These are phyloP conservation scores for Paradendryphiella salina DNA, from an alignment of 2,329 filamentous ascomycete genomes.

Conservation along the genomic window DNA sequence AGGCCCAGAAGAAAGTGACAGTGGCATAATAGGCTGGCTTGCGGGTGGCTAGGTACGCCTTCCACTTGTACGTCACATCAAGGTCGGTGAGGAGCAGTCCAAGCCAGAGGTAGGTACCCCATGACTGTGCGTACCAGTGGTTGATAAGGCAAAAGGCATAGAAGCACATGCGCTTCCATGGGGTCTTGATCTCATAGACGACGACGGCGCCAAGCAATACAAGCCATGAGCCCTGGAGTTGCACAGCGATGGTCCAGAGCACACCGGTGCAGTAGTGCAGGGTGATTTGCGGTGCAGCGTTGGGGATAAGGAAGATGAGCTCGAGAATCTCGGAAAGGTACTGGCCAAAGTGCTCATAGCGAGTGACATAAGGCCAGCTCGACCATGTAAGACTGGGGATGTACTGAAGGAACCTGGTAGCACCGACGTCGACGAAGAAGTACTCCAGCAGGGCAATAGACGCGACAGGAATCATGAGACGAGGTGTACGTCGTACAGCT, in stretches of 20 bases:
- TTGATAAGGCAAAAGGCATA: conserved; percentile 51
- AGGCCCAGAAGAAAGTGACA: conserved; percentile 36
- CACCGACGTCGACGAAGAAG: conserved; percentile 52
- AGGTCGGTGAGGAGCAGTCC: conserved; percentile 53
- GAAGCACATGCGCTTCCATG: conserved; percentile 53
- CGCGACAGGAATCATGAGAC: conserved; percentile 53
- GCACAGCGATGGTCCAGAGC: conserved; percentile 56
- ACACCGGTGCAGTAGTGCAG: conserved; percentile 56
- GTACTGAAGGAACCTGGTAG: conserved; percentile 50
- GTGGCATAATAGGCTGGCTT: conserved; percentile 46
- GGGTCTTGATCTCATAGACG: conserved; percentile 51
- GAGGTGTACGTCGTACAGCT: conserved; percentile 50
- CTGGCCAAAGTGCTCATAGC: conserved; percentile 48
- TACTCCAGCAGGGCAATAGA: conserved; percentile 52
- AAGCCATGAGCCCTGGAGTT: conserved; percentile 54
- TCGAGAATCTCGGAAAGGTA: conserved; percentile 53
- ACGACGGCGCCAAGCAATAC: conserved; percentile 50
- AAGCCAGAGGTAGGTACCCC: conserved; percentile 53
- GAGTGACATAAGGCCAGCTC: conserved; percentile 52
- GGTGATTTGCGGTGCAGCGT: conserved; percentile 53
- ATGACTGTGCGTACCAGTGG: conserved; percentile 54
- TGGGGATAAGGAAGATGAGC: conserved; percentile 54
- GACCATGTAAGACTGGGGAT: conserved; percentile 54
- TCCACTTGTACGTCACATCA: conserved; percentile 53
- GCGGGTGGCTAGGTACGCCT: conserved; percentile 44